Evolutionary conservation across 2,329 filamentous ascomycete species (phyloP).

Genomic region (Beauveria caledonica): DNA sequence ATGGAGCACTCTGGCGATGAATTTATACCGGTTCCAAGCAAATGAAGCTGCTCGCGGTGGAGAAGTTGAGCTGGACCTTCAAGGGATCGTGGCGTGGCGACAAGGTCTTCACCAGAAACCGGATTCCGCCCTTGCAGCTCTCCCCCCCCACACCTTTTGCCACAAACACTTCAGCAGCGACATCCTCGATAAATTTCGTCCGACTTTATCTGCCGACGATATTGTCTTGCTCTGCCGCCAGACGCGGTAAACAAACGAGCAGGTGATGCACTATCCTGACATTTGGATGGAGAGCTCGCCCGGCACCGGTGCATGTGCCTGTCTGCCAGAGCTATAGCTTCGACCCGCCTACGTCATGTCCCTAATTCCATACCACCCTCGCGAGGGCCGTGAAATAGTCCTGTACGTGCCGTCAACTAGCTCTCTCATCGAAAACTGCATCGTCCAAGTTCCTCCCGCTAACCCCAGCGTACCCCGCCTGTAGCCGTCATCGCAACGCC

Average conservation of each 20-base stretch:
- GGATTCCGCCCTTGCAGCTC: slow-evolving; percentile 2
- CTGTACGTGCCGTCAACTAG: slow-evolving; percentile 48
- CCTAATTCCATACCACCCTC: slow-evolving; percentile 66
- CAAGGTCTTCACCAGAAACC: neutral
- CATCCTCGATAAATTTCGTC: neutral
- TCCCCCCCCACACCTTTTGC: slow-evolving; percentile 10
- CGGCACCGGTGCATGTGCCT: neutral
- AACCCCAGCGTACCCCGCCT: neutral
- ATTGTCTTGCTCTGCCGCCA: neutral
- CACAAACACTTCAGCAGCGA: neutral
- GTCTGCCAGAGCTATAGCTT: neutral
- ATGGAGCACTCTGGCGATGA: too few species aligned
- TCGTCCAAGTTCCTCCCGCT: neutral
- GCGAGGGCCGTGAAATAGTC: slow-evolving; percentile 69
- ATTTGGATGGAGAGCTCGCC: neutral
- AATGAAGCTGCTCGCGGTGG: neutral
- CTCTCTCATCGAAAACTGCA: neutral
- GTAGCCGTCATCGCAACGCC: slow-evolving; percentile 82
- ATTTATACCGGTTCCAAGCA: too few species aligned
- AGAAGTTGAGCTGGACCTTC: neutral
- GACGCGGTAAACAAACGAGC: neutral
- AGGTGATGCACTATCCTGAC: neutral
- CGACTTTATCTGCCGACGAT: neutral
- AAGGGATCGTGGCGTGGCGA: neutral
- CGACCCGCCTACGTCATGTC: slow-evolving; percentile 38